A percentile compares a stretch with the other conserved stretches of the same genome.
phyloP scores from a whole-genome alignment of 2,329 filamentous ascomycete species.

The Metarhizium album region DNA sequence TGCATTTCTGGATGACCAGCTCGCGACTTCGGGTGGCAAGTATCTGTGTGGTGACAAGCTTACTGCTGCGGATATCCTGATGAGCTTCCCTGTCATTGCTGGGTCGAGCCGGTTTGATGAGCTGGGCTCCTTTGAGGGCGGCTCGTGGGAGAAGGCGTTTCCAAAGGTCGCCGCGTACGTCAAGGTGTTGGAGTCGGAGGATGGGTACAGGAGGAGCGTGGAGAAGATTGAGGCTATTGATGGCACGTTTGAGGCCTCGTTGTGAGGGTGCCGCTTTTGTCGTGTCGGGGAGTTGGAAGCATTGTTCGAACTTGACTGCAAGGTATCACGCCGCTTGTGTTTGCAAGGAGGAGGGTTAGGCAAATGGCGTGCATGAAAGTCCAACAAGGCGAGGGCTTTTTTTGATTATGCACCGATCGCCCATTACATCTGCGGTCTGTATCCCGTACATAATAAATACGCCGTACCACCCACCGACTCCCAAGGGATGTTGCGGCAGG shows the following conservation, averaged over 20 bases:
- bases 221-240: conserved; percentile 40
- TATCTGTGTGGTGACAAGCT: conserved; percentile 40
- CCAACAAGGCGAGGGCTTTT: no score
- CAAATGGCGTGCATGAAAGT: no score
- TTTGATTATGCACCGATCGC: no score
- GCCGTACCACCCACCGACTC: no score
- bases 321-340: no score
- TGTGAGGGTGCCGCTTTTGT: conserved; percentile 2
- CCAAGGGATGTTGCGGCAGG: no score
- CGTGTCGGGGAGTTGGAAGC: no score
- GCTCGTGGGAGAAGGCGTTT: conserved; percentile 26
- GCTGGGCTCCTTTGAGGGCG: conserved; percentile 31
- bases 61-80: conserved; percentile 41
- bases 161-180: conserved; percentile 39
- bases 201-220: conserved; percentile 36
- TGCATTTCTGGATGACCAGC: conserved; percentile 37
- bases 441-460: no score
- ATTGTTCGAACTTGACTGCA: no score
- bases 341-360: no score
- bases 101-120: conserved; percentile 27
- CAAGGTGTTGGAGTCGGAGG: conserved; percentile 30
- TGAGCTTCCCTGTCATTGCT: conserved; percentile 41
- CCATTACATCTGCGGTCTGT: no score
- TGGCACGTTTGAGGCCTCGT: conserved; percentile 20
- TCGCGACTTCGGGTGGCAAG: conserved; percentile 31